Evolutionary conservation across 2,329 filamentous ascomycete species (phyloP), one percentile per base, ranked within the genome.

Genomic region (Fusarium sp.): DNA sequence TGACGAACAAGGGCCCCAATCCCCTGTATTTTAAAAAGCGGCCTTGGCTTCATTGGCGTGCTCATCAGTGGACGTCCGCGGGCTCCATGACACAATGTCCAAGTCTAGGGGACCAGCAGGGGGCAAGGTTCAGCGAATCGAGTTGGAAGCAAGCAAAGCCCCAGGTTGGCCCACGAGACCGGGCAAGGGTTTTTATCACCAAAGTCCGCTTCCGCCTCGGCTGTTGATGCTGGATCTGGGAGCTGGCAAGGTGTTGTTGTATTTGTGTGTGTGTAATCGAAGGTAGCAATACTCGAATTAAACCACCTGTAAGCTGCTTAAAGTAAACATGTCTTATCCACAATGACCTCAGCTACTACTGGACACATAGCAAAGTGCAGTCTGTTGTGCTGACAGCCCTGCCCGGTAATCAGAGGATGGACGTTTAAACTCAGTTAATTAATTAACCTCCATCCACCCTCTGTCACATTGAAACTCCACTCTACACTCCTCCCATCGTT

Each of bases 381-480:
- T 23, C 23, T 23, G 28, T 30, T 30, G 31, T 40, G 40, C 48
- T n/a, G 27, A 41, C 54, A 41, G 30, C 23, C 23, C 23, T 23
- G 23, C 31, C 28, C 39, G 8, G 18, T 41, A 44, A 46, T 34
- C 34, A 56, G 15, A 40, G 15, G 31, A 34, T 12, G 36, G 30
- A 50, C 46, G 30, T 50, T 16, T 36, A 10, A 13, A 36, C 30
- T 23, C 23, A 23, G 46, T 50, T 16, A 30, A 50, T 18, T 28
- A n/a, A 34, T 16, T 18, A 46, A 57, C 55, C 60, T 72, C 43
- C 47, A 46, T 52, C 48, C 47, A 46, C 48, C 48, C 40, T 52
- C 44, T 40, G 46, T 62, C 46, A 44, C 54, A 59, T 54, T 36
- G 28, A 60, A 70, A 60, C 63, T 65, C 68, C 68, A 70, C 68